A percentile compares a stretch with the other conserved stretches of the same genome.
These are phyloP conservation scores for Pythium coloratum DNA, from an alignment of 352 stramenopile species.

Conservation along the genomic window DNA sequence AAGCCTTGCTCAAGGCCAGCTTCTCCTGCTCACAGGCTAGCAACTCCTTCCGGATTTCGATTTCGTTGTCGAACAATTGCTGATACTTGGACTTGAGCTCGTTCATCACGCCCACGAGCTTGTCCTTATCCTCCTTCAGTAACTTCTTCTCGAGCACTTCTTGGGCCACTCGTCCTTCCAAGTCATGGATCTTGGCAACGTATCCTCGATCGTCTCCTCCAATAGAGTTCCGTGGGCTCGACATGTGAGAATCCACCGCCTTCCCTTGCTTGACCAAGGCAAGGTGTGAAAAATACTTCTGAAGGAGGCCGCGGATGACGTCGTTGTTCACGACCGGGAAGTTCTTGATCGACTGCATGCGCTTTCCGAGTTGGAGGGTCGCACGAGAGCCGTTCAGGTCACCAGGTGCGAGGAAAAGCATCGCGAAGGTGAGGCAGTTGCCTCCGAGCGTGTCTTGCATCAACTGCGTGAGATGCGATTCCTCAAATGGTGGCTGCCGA, in stretches of 20 bases:
- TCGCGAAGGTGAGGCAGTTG: conserved; percentile 50
- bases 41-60: conserved; percentile 57
- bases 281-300: conserved; percentile 29
- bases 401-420: conserved; percentile 39
- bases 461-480: conserved; percentile 40
- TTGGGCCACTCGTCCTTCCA: conserved; percentile 42
- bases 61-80: conserved; percentile 60
- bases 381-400: conserved; percentile 43
- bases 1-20: conserved; percentile 60
- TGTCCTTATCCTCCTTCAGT: conserved; percentile 55
- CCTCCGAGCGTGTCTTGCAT: conserved; percentile 52
- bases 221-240: background rate
- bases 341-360: conserved; percentile 36
- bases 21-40: conserved; percentile 69
- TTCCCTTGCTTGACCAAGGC: background rate
- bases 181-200: conserved; percentile 37
- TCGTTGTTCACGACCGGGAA: conserved; percentile 64
- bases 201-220: conserved; percentile 15
- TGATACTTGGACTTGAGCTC: conserved; percentile 64
- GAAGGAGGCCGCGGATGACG: conserved; percentile 44
- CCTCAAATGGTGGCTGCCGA: conserved; percentile 28
- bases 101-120: conserved; percentile 33
- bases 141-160: conserved; percentile 43
- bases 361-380: conserved; percentile 38
- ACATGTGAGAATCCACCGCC: too few species aligned